Evolutionary conservation across 2,329 filamentous ascomycete species (phyloP).

Genomic region (Penicillium rolfsii): DNA sequence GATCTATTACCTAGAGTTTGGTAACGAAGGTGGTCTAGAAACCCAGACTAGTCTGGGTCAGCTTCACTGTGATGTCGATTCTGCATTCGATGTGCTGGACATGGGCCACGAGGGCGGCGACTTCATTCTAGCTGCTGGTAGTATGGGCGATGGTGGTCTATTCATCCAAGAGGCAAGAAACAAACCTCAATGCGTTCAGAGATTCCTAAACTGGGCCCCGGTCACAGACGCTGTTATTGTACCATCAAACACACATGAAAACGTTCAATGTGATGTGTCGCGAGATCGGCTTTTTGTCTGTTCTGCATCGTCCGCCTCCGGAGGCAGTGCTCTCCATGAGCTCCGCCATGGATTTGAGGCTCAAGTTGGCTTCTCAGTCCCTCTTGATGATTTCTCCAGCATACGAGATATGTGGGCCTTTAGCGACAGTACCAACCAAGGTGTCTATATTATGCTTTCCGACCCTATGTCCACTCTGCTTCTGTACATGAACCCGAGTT

Average conservation of each 20-base stretch:
- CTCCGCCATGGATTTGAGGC: constrained; percentile 72
- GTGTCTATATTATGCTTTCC: constrained; percentile 47
- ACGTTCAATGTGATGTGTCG: constrained; percentile 28
- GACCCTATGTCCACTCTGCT: constrained; percentile 46
- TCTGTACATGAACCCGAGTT: constrained; percentile 43
- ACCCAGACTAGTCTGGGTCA: constrained; percentile 64
- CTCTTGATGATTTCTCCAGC: constrained; percentile 45
- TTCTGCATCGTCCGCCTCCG: constrained; percentile 64
- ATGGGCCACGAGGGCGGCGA: constrained; percentile 71
- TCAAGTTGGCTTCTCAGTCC: constrained; percentile 57
- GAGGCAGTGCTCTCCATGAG: constrained; percentile 67
- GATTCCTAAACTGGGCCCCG: constrained; percentile 65
- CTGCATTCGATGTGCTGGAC: constrained; percentile 72
- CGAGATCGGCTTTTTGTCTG: constrained; percentile 68
- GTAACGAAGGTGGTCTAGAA: constrained; percentile 58
- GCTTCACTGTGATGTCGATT: constrained; percentile 74
- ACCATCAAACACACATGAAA: constrained; percentile 22
- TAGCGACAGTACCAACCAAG: constrained; percentile 36
- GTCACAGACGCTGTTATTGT: constrained; percentile 52
- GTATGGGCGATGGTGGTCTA: constrained; percentile 75
- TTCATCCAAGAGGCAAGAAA: constrained; percentile 69
- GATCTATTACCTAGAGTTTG: constrained; percentile 72
- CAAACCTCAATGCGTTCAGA: constrained; percentile 58
- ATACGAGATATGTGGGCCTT: constrained; percentile 52
- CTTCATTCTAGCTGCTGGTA: constrained; percentile 77